These are phyloP conservation scores for Nicotiana tomentosiformis DNA, from an alignment of 257 asterid species.

Conservation along the genomic window DNA sequence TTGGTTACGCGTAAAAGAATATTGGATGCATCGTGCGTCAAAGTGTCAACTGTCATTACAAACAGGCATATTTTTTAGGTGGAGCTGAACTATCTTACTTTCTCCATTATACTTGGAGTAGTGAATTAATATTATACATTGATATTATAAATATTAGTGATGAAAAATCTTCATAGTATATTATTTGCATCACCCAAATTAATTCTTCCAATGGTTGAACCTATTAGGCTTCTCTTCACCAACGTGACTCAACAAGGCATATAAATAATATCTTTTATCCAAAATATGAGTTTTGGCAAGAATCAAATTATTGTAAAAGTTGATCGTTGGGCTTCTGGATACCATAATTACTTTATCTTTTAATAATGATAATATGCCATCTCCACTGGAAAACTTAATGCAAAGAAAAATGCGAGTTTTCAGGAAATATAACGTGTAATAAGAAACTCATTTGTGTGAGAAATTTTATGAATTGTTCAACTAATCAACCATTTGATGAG, in stretches of 20 bases:
- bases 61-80: no score
- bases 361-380: conserved; percentile 39
- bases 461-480: background rate
- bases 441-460: conserved; percentile 32
- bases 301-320: conserved; percentile 38
- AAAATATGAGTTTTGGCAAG: conserved; percentile 32
- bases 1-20: no score
- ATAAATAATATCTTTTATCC: conserved; percentile 9
- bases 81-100: no score
- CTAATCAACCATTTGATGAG: conserved; percentile 15
- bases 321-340: conserved; percentile 43
- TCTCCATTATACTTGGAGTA: no score
- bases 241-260: background rate
- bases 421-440: conserved; percentile 20
- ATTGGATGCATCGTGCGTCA: no score
- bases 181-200: background rate
- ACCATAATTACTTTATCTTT: conserved; percentile 40
- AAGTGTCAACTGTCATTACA: no score
- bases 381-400: conserved; percentile 36
- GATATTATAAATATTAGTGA: no score
- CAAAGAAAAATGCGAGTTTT: conserved; percentile 40
- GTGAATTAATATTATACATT: no score
- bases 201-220: conserved; percentile 19
- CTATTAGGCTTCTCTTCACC: no score
- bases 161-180: no score